Conservation (phyloP, 129 eudicot species). For the Flaveria ramosissima region DNA sequence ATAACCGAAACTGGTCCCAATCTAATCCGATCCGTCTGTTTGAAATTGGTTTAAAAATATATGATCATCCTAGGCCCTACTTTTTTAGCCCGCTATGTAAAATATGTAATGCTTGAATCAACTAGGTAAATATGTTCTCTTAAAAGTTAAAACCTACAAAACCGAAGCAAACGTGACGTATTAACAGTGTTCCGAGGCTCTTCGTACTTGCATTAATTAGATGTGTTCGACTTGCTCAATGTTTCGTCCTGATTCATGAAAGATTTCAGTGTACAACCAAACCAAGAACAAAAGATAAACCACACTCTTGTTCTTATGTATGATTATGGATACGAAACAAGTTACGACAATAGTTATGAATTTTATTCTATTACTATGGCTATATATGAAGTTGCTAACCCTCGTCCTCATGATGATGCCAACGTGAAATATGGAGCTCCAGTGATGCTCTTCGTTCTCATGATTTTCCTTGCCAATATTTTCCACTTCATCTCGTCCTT, state of each 20-base stretch:
- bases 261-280: conserved; percentile 22
- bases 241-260: conserved; percentile 28
- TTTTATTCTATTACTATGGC: conserved; percentile 17
- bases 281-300: conserved; percentile 21
- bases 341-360: conserved; percentile 2
- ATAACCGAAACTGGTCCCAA: no score
- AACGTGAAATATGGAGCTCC: conserved; percentile 84
- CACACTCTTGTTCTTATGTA: conserved; percentile 6
- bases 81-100: background rate
- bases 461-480: conserved; percentile 73
- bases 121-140: background rate
- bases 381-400: conserved; percentile 7
- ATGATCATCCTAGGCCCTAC: background rate
- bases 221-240: conserved; percentile 7
- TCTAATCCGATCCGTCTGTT: no score
- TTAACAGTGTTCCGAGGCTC: background rate
- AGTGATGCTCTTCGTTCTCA: conserved; percentile 82
- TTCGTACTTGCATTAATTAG: background rate
- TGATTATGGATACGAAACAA: conserved; percentile 4
- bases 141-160: background rate
- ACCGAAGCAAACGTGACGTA: background rate
- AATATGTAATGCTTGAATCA: no score
- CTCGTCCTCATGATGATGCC: conserved; percentile 43
- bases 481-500: conserved; percentile 84
- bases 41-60: no score